Conservation (phyloP, 1,284 basidiomycete species). For the Leccinum solheimii region DNA sequence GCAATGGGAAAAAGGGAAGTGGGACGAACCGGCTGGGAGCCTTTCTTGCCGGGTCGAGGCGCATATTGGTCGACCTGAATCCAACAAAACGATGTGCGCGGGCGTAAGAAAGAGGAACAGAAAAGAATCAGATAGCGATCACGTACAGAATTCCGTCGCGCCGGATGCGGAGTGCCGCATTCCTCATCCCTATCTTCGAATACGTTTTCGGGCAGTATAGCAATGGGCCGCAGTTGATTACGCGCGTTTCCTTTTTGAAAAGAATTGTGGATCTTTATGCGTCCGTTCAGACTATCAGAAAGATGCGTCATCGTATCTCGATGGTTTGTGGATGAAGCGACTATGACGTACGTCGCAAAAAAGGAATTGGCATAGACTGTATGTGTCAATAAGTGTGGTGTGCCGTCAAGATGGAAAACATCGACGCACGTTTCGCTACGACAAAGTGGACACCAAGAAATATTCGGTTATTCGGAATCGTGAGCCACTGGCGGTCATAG, state of each 20-base stretch:
- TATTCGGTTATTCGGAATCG: constrained; percentile 40
- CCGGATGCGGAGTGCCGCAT: not conserved
- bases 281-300: constrained; percentile 24
- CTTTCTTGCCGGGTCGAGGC: not conserved
- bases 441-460: constrained; percentile 49
- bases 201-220: not conserved
- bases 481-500: constrained; percentile 40
- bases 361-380: constrained; percentile 31
- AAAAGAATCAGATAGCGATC: not conserved
- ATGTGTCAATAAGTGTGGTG: not conserved
- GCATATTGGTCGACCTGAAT: no score
- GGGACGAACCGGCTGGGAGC: constrained; percentile 14
- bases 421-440: constrained; percentile 44
- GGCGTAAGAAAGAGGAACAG: no score
- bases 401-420: not conserved
- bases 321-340: not conserved
- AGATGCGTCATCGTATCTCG: not conserved
- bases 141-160: constrained; percentile 8
- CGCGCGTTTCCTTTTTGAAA: not conserved
- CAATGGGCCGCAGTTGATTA: constrained; percentile 2
- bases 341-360: constrained; percentile 24
- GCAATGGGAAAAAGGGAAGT: not conserved
- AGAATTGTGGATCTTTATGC: constrained; percentile 9
- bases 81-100: no score
- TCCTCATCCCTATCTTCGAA: not conserved